Conservation (phyloP, 139 green algal genomes). For the Micromonas commoda region DNA sequence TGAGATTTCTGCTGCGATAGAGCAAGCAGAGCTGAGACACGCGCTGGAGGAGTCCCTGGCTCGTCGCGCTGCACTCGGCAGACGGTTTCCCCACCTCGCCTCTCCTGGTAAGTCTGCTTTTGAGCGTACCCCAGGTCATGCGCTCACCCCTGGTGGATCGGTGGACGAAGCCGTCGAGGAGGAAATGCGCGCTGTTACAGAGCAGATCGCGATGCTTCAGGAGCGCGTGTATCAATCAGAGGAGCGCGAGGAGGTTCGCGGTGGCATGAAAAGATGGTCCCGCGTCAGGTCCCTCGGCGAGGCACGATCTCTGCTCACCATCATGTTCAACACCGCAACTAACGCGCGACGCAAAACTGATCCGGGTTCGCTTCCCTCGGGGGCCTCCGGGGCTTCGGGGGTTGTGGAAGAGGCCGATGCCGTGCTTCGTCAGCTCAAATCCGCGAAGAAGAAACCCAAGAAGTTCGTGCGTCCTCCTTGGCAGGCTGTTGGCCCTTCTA, state of each 20-base stretch:
- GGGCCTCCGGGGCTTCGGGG: too few species aligned
- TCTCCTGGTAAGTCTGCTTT: background rate
- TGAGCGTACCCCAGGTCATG: background rate
- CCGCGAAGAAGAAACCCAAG: background rate
- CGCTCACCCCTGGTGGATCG: background rate
- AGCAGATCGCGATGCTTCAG: background rate
- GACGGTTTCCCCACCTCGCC: background rate
- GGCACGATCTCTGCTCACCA: background rate
- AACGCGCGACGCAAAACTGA: background rate
- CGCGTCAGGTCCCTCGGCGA: background rate
- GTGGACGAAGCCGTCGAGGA: background rate
- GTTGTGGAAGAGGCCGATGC: background rate
- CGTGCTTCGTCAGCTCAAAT: background rate
- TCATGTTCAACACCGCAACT: slow-evolving; percentile 1
- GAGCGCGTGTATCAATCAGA: background rate
- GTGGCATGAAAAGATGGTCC: background rate
- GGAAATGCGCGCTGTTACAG: background rate
- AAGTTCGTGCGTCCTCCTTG: background rate
- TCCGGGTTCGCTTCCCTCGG: too few species aligned
- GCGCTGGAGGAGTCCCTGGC: background rate
- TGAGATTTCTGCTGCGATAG: background rate
- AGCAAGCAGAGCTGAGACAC: background rate
- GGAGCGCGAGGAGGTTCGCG: background rate
- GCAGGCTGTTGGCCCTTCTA: background rate
- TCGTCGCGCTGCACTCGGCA: background rate